A percentile compares a stretch with the other conserved stretches of the same genome.
Evolutionary conservation across 2,329 filamentous ascomycete genomes (phyloP).

Genomic region (Ustulina deusta): DNA sequence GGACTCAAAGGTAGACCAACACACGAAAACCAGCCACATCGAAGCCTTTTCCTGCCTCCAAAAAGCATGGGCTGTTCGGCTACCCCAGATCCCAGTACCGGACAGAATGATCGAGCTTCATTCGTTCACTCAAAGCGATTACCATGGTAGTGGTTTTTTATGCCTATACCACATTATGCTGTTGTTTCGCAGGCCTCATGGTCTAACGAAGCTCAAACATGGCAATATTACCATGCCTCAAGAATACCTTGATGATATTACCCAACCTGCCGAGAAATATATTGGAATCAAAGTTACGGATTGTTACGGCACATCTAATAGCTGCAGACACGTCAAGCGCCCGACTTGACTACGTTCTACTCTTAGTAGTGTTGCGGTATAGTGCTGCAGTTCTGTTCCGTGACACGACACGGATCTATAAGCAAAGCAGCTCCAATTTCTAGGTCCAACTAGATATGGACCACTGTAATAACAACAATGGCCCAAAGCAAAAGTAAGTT

Average conservation of each 20-base stretch:
- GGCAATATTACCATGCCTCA: neutral
- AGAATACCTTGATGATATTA: conserved; percentile 4
- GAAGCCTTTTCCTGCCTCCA: conserved; percentile 10
- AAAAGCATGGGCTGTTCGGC: conserved; percentile 12
- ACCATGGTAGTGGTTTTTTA: conserved; percentile 4
- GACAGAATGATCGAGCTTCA: conserved; percentile 18
- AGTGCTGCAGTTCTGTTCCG: too few relatives aligned
- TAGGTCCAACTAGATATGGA: too few relatives aligned
- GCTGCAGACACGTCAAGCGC: too few relatives aligned
- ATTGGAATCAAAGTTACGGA: conserved; percentile 6
- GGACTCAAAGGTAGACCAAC: conserved; percentile 14
- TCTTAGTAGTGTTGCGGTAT: too few relatives aligned
- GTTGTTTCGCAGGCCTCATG: conserved; percentile 7
- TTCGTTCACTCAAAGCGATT: neutral
- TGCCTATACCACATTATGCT: conserved; percentile 23
- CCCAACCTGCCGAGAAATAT: conserved; percentile 10
- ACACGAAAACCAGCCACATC: conserved; percentile 12
- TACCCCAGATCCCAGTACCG: conserved; percentile 12
- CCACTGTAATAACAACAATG: too few relatives aligned
- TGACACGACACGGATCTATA: too few relatives aligned
- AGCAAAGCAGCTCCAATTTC: too few relatives aligned
- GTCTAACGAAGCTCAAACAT: conserved; percentile 1
- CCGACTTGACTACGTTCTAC: too few relatives aligned
- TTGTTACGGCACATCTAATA: too few relatives aligned
- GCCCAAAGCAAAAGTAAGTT: too few relatives aligned